phyloP scores from a whole-genome alignment of 1,139 yeast genomes.

The Zygotorulaspora mrakii region DNA sequence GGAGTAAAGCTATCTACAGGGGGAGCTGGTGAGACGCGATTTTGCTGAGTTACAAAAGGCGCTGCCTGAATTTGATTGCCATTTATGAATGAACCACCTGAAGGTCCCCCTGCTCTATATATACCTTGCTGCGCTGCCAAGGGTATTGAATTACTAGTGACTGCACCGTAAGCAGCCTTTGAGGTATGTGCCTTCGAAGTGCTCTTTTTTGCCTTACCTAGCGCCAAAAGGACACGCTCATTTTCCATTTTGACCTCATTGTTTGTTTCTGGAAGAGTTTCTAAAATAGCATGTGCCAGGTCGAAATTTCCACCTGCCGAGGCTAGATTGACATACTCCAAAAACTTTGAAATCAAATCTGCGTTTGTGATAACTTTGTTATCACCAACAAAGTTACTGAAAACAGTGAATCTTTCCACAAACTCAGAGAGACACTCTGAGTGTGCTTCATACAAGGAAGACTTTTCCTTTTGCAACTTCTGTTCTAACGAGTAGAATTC shows the following conservation, averaged over 20 bases:
- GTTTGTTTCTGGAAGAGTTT: slow-evolving; percentile 63
- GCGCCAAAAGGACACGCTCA: slow-evolving; percentile 72
- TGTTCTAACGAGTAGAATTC: slow-evolving; percentile 65
- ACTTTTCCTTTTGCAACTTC: slow-evolving; percentile 43
- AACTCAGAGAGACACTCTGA: slow-evolving; percentile 75
- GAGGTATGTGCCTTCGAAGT: slow-evolving; percentile 3
- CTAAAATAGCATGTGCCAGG: slow-evolving; percentile 68
- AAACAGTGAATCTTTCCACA: slow-evolving; percentile 78
- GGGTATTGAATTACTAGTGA: slow-evolving; percentile 3
- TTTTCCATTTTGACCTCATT: slow-evolving; percentile 62
- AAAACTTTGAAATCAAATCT: slow-evolving; percentile 38
- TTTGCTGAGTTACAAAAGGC: slow-evolving; percentile 6
- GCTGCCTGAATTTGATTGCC: slow-evolving; percentile 10
- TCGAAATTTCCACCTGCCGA: slow-evolving; percentile 83
- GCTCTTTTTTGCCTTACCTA: slow-evolving; percentile 31
- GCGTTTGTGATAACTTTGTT: slow-evolving; percentile 36
- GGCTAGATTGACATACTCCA: slow-evolving; percentile 75
- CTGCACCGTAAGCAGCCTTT: slow-evolving; percentile 12
- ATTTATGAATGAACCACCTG: slow-evolving; percentile 17
- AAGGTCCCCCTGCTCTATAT: slow-evolving; percentile 1
- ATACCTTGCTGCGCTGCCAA: neutral
- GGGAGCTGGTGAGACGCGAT: slow-evolving; percentile 8
- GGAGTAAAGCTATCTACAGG: slow-evolving; percentile 20
- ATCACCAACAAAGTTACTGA: slow-evolving; percentile 56
- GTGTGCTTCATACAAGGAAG: slow-evolving; percentile 69